Conservation (phyloP, 306 rosid species). For the Castanea crenata region DNA sequence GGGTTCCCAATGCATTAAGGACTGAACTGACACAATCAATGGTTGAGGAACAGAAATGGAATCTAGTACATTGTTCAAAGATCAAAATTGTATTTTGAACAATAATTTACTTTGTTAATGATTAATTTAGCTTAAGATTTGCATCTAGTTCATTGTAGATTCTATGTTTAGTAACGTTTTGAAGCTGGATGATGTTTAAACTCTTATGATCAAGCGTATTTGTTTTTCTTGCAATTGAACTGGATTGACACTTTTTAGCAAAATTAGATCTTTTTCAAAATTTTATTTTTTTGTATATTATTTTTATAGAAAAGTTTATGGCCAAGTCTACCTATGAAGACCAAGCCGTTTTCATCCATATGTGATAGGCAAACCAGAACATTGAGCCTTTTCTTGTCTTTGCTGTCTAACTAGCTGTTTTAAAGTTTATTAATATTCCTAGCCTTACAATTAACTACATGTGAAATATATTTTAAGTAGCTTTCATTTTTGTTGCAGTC, state of each 20-base stretch:
- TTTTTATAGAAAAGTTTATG: background rate
- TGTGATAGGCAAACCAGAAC: background rate
- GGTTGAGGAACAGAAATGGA: background rate
- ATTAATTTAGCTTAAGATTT: background rate
- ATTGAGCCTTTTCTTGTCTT: background rate
- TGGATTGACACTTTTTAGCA: background rate
- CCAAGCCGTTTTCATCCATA: background rate
- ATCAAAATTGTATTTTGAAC: background rate
- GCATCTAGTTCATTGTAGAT: background rate
- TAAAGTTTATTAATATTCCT: background rate
- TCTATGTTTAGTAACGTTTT: background rate
- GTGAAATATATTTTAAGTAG: background rate
- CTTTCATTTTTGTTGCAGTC: constrained; percentile 50
- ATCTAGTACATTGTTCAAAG: background rate
- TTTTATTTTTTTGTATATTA: background rate
- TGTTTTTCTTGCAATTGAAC: background rate
- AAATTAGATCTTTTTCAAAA: background rate
- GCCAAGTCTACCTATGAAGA: background rate
- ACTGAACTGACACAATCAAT: background rate
- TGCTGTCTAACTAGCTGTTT: background rate
- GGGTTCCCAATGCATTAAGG: background rate
- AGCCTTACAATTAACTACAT: background rate
- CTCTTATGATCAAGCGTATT: background rate
- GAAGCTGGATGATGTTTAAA: background rate
- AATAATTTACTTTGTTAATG: background rate